Base-by-base conservation (phyloP, 2,329 filamentous ascomycete genomes). In the Cyphellophora europaea region DNA sequence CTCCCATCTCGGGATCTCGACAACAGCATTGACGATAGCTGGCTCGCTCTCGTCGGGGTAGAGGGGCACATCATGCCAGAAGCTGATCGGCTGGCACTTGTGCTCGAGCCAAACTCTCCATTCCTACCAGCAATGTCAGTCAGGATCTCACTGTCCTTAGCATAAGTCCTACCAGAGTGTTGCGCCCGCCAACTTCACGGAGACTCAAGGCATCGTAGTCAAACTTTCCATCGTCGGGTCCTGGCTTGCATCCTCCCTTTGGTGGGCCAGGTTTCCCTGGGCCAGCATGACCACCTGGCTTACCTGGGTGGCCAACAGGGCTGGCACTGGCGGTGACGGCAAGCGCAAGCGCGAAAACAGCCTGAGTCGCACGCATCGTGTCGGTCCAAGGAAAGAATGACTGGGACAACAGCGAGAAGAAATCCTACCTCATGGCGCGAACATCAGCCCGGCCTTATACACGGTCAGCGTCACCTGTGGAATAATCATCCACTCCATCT, bases 31-130 rank as follows among this genome's bases (percentile, higher is more conserved):
- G 30, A 32, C 18, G 30, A 32, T 16, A n/a, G 30, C 13, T 15
- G 13, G 13, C 13, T 32, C 18, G 30, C 30, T 17, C 6, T 11
- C n/a, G 18, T 32, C 17, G 30, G 30, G 30, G 16, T 32, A 32
- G 13, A 32, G 17, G 14, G 30, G 30, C n/a, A 32, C 30, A 32
- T 32, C 30, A 32, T 32, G 30, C 30, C 30, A 32, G 30, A 32
- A 32, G 6, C 12, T 15, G 30, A 17, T 17, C 12, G 30, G 12
- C 21, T 25, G 21, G 21, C 21, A 25, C n/a, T 25, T 25, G 21
- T 25, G 21, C 21, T 25, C 21, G 21, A 25, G 21, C 21, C 21
- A 25, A n/a, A 25, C n/a, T n/a, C 21, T 8, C 21, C 21, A 25
- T 8, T 25, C 21, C 21, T 25, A n/a, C n/a, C n/a, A n/a, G n/a